Conservation (phyloP, 2,329 filamentous ascomycete species). For the Trichoderma atroviride region DNA sequence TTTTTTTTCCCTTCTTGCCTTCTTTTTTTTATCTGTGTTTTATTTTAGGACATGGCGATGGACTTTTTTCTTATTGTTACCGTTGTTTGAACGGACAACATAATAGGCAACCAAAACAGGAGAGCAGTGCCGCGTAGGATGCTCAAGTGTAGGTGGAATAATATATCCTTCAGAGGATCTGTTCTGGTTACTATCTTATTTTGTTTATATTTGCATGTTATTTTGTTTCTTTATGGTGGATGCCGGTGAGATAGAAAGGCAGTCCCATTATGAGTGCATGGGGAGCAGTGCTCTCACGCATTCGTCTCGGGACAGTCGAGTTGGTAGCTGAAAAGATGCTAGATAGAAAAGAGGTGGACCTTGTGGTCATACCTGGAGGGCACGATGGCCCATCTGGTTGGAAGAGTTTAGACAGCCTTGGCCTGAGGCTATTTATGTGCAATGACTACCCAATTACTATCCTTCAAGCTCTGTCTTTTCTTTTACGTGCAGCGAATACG, state of each 20-base stretch:
- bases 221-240: neutral
- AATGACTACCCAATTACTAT: slow-evolving; percentile 8
- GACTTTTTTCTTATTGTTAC: neutral
- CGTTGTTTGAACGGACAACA: neutral
- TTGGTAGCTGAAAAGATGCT: neutral
- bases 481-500: neutral
- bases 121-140: neutral
- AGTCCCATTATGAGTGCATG: neutral
- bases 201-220: neutral
- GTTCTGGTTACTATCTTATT: neutral
- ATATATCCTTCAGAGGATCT: neutral
- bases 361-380: neutral
- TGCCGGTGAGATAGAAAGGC: neutral
- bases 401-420: slow-evolving; percentile 8
- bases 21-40: neutral
- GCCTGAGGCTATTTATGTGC: slow-evolving; percentile 11
- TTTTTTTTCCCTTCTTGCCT: neutral
- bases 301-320: neutral
- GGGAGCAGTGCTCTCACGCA: neutral
- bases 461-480: neutral
- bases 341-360: slow-evolving; percentile 4
- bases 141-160: neutral
- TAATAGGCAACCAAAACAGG: neutral
- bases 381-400: neutral
- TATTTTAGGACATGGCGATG: neutral